phyloP scores from a whole-genome alignment of 495 filamentous ascomycete genomes.

The Zalerion maritima region DNA sequence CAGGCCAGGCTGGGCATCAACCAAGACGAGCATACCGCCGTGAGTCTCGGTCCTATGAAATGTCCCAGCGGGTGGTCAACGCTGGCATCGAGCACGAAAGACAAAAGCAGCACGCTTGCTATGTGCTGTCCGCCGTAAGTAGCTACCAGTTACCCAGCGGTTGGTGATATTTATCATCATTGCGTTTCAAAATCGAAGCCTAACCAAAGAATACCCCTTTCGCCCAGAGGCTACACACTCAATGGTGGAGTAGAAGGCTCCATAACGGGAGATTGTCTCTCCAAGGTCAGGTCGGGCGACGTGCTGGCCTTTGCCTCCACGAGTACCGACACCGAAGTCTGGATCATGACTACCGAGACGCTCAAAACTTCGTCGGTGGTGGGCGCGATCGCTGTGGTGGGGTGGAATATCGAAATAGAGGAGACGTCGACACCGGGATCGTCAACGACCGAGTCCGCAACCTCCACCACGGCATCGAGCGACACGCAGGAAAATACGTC shows the following conservation, averaged over 20 bases:
- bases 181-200: neutral
- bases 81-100: conserved; percentile 3
- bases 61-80: conserved; percentile 8
- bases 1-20: conserved; percentile 7
- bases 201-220: conserved; percentile 2
- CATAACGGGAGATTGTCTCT: conserved; percentile 8
- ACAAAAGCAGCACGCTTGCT: conserved; percentile 7
- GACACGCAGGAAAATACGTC: neutral
- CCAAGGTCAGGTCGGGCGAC: conserved; percentile 6
- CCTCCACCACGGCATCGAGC: neutral
- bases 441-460: neutral
- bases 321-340: conserved; percentile 3
- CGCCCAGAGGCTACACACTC: conserved; percentile 9
- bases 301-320: conserved; percentile 8
- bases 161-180: neutral
- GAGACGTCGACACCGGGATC: conserved; percentile 4
- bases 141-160: too few relatives aligned
- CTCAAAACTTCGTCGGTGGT: conserved; percentile 6
- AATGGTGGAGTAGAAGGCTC: conserved; percentile 6
- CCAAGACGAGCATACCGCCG: conserved; percentile 6
- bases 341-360: conserved; percentile 6
- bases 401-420: conserved; percentile 9
- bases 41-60: conserved; percentile 8
- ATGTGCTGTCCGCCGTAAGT: conserved; percentile 13
- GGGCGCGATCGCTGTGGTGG: conserved; percentile 9